These are phyloP conservation scores for Pterocarpus santalinus DNA, from an alignment of 306 rosid species.

Conservation along the genomic window DNA sequence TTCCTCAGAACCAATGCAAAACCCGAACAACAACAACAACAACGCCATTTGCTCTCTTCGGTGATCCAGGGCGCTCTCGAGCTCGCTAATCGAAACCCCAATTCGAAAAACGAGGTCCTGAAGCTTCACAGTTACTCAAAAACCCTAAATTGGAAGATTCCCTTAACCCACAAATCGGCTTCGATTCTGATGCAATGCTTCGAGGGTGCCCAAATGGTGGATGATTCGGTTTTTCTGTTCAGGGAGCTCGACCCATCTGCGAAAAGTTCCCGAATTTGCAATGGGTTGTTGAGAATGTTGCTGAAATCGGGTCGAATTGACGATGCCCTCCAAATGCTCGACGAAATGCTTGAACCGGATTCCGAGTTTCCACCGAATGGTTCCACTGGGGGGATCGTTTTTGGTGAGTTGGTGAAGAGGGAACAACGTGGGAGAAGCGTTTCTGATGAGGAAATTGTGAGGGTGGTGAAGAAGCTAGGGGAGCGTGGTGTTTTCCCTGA, in stretches of 20 bases:
- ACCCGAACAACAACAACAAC: neutral
- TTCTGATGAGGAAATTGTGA: constrained; percentile 56
- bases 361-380: constrained; percentile 53
- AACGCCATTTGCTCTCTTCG: constrained; percentile 42
- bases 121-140: constrained; percentile 50
- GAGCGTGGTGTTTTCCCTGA: constrained; percentile 60
- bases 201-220: constrained; percentile 59
- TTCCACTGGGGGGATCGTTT: constrained; percentile 58
- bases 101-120: constrained; percentile 47
- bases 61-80: constrained; percentile 64
- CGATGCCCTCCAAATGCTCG: constrained; percentile 66
- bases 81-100: constrained; percentile 59
- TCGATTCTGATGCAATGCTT: constrained; percentile 54
- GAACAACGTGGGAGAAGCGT: constrained; percentile 46
- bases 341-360: constrained; percentile 72
- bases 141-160: constrained; percentile 45
- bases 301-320: constrained; percentile 54
- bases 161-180: constrained; percentile 47
- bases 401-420: constrained; percentile 53
- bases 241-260: constrained; percentile 50
- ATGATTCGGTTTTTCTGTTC: constrained; percentile 55
- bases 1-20: constrained; percentile 36
- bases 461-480: constrained; percentile 63
- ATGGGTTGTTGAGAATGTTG: constrained; percentile 46
- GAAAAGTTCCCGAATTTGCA: constrained; percentile 61